Conservation (phyloP, 75 land plant genomes). For the Cupressus sempervirens region DNA sequence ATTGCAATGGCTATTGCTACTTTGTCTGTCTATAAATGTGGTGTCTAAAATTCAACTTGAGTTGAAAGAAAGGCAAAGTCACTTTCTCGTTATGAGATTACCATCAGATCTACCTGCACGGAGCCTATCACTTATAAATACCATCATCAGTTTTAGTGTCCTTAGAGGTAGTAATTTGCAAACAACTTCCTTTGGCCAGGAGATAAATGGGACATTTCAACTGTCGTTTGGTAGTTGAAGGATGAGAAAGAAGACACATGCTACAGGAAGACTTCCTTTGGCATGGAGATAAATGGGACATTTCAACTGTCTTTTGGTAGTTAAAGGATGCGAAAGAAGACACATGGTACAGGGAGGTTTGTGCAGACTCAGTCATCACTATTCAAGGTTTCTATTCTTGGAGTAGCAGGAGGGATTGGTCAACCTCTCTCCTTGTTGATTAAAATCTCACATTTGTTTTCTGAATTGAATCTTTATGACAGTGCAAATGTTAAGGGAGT, state of each 20-base stretch:
- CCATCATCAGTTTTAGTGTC: slow-evolving; percentile 27
- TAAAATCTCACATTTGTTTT: slow-evolving; percentile 83
- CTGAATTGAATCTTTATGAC: slow-evolving; percentile 73
- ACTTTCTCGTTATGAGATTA: neutral
- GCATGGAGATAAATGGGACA: too few relatives aligned
- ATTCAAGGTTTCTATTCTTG: slow-evolving; percentile 78
- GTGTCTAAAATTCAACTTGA: neutral
- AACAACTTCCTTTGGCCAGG: slow-evolving; percentile 38
- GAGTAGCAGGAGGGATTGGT: slow-evolving; percentile 92
- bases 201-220: slow-evolving; percentile 24
- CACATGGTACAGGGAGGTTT: neutral
- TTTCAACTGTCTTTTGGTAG: too few relatives aligned
- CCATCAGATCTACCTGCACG: neutral
- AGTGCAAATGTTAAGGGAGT: slow-evolving; percentile 89
- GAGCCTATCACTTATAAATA: neutral
- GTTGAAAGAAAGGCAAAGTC: neutral
- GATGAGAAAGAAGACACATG: too few relatives aligned
- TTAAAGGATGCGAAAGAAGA: too few relatives aligned
- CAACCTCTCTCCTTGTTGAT: slow-evolving; percentile 73
- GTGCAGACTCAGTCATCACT: slow-evolving; percentile 51
- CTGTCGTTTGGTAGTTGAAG: neutral
- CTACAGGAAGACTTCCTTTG: too few relatives aligned
- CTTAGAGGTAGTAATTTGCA: slow-evolving; percentile 32
- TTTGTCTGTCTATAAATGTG: neutral
- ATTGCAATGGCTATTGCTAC: neutral